Conservation (phyloP, 75 land plant genomes). For the Adiantum capillusveneris region DNA sequence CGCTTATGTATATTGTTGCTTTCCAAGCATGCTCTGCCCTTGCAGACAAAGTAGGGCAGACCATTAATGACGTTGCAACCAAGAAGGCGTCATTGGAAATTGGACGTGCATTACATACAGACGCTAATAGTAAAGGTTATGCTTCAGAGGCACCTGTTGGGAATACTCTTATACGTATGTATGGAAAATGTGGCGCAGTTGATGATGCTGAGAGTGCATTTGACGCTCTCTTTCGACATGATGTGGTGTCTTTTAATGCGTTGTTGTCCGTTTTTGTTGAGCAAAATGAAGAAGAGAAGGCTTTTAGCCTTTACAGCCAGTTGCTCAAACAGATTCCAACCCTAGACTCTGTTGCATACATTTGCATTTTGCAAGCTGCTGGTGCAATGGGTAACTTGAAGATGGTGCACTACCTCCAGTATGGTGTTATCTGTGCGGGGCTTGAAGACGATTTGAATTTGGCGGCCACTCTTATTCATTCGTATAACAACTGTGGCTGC, state of each 20-base stretch:
- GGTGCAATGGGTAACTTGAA: not conserved
- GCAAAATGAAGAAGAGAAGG: slow-evolving; percentile 14
- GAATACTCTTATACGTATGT: slow-evolving; percentile 10
- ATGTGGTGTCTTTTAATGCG: slow-evolving; percentile 26
- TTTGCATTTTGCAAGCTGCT: slow-evolving; percentile 5
- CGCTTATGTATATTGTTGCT: not conserved
- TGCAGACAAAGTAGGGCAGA: not conserved
- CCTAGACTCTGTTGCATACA: slow-evolving; percentile 5
- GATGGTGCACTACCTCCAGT: not conserved
- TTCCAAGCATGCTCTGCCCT: slow-evolving; percentile 4
- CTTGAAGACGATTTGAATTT: not conserved
- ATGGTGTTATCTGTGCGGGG: not conserved
- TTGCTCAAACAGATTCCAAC: not conserved
- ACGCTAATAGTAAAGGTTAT: not conserved
- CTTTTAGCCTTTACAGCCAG: slow-evolving; percentile 2
- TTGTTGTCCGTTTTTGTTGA: slow-evolving; percentile 26
- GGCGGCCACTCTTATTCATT: not conserved
- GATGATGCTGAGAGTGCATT: slow-evolving; percentile 15
- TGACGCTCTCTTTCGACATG: slow-evolving; percentile 7
- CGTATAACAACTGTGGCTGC: not conserved
- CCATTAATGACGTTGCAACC: not conserved
- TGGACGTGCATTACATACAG: slow-evolving; percentile 2
- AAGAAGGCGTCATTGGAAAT: slow-evolving; percentile 8
- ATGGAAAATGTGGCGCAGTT: slow-evolving; percentile 14
- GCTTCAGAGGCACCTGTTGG: slow-evolving; percentile 11